A percentile compares a stretch with the other conserved stretches of the same genome.
phyloP scores from a whole-genome alignment of 371 early-diverging fungal species.

The Parasitella parasitica region DNA sequence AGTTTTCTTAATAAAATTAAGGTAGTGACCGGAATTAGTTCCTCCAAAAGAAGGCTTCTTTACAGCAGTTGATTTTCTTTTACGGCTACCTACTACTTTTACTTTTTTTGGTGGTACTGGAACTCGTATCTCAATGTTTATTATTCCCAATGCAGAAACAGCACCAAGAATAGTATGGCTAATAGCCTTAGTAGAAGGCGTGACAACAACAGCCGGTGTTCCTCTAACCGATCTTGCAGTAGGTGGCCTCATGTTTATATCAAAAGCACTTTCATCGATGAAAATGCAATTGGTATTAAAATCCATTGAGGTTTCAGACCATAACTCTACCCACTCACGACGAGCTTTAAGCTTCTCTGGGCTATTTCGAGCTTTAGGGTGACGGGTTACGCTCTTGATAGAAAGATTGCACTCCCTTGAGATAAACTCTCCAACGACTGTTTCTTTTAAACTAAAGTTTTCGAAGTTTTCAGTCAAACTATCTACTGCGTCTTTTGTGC shows the following conservation, averaged over 20 bases:
- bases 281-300: slow-evolving; percentile 3
- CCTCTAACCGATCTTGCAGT: neutral
- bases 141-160: slow-evolving; percentile 3
- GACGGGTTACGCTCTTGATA: slow-evolving; percentile 23
- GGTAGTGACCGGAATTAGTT: slow-evolving; percentile 6
- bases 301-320: slow-evolving; percentile 1
- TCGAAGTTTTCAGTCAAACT: slow-evolving; percentile 1
- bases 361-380: slow-evolving; percentile 46
- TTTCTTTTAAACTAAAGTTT: slow-evolving; percentile 6
- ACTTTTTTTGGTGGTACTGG: neutral
- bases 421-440: slow-evolving; percentile 4
- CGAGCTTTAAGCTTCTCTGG: neutral
- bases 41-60: slow-evolving; percentile 6
- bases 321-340: neutral
- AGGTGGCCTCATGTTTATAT: slow-evolving; percentile 11
- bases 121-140: slow-evolving; percentile 7
- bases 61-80: slow-evolving; percentile 3
- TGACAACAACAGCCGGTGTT: neutral
- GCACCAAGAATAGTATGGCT: slow-evolving; percentile 9
- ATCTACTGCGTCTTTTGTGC: slow-evolving; percentile 8
- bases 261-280: slow-evolving; percentile 6
- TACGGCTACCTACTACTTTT: slow-evolving; percentile 4
- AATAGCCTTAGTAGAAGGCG: slow-evolving; percentile 1
- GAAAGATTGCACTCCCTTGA: slow-evolving; percentile 5
- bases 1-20: slow-evolving; percentile 13